Base-by-base conservation (phyloP, 768 basidiomycete genomes). In the Epithele typhae region DNA sequence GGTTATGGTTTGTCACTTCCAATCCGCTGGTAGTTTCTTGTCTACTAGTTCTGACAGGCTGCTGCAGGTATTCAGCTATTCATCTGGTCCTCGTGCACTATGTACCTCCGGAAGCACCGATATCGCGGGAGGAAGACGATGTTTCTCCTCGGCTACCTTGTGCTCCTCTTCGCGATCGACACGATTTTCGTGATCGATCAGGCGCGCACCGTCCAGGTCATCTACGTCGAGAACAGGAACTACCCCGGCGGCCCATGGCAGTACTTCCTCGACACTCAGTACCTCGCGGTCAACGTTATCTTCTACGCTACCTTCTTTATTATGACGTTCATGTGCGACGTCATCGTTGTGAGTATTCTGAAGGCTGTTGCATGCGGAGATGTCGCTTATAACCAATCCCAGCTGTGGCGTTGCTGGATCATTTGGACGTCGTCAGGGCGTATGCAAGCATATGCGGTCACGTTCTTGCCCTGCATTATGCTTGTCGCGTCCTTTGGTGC, bases 381-480 rank as follows among this genome's bases (percentile, higher is more conserved):
- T n/a, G n/a, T n/a, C n/a, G n/a, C n/a, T n/a, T n/a, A n/a, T n/a
- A n/a, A n/a, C n/a, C n/a, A n/a, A 21, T 4, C 39, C 10, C 49
- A 72, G 73, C 57, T 75, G 22, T 75, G 72, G 72, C 62, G 73
- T 17, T 75, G 74, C 50, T 72, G 68, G 64, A 66, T 75, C 11
- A 72, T 75, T 21, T 76, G 73, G 70, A 60, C 63, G 32, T 64
- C 65, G 2, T 66, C 65, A 10, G 71, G 70, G 15, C 55, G 45
- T 15, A 17, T 27, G 1, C 46, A 62, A 14, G 67, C 69, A 5
- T 64, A 66, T 50, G 37, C 63, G 3, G 68, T 67, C 3, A 59
- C 64, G 4, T 45, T 59, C 1, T 61, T 76, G 37, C 74, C 76
- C 8, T 49, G 58, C 0, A 18, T 73, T 5, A 48, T 71, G 30